Percentiles rank a stretch among this genome's conserved stretches.
Conservation (phyloP, 768 basidiomycete genomes). For the Termitomyces sp. region DNA sequence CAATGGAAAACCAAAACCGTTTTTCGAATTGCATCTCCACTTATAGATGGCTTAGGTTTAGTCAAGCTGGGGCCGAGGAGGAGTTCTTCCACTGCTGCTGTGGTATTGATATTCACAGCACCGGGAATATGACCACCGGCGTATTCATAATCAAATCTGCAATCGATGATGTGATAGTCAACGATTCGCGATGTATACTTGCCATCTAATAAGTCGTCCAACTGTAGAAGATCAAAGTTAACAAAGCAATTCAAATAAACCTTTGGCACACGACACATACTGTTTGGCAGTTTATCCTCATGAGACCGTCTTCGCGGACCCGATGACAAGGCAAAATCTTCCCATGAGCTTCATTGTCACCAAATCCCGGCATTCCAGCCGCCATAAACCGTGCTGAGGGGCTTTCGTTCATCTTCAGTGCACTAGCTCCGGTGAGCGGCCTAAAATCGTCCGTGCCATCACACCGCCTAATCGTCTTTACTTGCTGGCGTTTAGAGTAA, state of each 20-base stretch:
- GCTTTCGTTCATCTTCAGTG: conserved; percentile 47
- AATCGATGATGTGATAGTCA: conserved; percentile 83
- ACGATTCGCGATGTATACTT: conserved; percentile 58
- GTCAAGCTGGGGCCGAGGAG: conserved; percentile 53
- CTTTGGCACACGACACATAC: conserved; percentile 39
- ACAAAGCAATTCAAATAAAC: not conserved
- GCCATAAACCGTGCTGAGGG: conserved; percentile 51
- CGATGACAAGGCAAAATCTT: conserved; percentile 93
- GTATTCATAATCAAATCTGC: conserved; percentile 97
- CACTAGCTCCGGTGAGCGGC: conserved; percentile 64
- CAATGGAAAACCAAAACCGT: conserved; percentile 95
- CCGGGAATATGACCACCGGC: conserved; percentile 89
- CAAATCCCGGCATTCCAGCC: conserved; percentile 76
- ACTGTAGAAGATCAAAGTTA: conserved; percentile 33
- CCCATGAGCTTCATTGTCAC: conserved; percentile 88
- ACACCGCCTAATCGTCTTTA: conserved; percentile 70
- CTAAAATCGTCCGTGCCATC: conserved; percentile 81
- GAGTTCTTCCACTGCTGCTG: conserved; percentile 71
- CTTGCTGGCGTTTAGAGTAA: conserved; percentile 71
- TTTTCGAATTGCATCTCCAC: conserved; percentile 70
- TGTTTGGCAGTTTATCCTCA: conserved; percentile 79
- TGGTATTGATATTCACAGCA: conserved; percentile 88
- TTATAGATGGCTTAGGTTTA: conserved; percentile 63
- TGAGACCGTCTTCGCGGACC: conserved; percentile 91
- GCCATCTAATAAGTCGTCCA: conserved; percentile 76